phyloP scores from a whole-genome alignment of 495 filamentous ascomycete genomes.

The Neurospora sp. region DNA sequence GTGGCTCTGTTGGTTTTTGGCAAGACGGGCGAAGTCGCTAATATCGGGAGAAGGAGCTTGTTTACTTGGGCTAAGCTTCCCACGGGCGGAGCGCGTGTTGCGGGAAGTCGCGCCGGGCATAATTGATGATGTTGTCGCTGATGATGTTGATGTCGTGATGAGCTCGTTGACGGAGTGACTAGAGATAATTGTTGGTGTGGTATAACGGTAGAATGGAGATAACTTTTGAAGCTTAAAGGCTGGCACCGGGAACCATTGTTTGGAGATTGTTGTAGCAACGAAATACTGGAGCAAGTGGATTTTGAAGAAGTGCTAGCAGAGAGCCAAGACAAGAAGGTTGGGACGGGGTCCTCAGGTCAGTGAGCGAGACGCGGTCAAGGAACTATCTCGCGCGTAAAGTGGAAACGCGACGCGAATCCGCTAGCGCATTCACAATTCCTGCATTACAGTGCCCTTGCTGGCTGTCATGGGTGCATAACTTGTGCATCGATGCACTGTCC shows the following conservation, averaged over 20 bases:
- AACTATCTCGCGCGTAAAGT: conserved; percentile 9
- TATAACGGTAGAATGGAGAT: not conserved
- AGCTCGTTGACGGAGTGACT: not conserved
- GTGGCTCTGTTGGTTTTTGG: conserved; percentile 21
- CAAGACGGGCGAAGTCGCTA: conserved; percentile 30
- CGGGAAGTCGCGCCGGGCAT: conserved; percentile 23
- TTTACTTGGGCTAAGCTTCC: conserved; percentile 13
- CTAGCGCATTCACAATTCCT: not conserved
- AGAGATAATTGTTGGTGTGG: not conserved
- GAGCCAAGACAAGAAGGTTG: not conserved
- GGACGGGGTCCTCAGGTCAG: not conserved
- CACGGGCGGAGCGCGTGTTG: conserved; percentile 14
- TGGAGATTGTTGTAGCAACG: not conserved
- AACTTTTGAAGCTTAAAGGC: not conserved
- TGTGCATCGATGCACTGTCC: not conserved
- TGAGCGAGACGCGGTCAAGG: conserved; percentile 1
- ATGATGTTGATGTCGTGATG: not conserved
- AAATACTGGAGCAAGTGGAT: not conserved
- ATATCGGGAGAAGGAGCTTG: conserved; percentile 11
- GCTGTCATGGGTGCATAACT: not conserved
- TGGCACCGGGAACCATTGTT: not conserved
- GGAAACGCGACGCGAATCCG: conserved; percentile 1
- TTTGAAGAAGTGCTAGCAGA: not conserved
- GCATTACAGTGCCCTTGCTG: not conserved
- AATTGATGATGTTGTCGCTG: conserved; percentile 2